Base-by-base conservation (phyloP, 176 grass and related monocot genomes). In the Aegilops speltoides region DNA sequence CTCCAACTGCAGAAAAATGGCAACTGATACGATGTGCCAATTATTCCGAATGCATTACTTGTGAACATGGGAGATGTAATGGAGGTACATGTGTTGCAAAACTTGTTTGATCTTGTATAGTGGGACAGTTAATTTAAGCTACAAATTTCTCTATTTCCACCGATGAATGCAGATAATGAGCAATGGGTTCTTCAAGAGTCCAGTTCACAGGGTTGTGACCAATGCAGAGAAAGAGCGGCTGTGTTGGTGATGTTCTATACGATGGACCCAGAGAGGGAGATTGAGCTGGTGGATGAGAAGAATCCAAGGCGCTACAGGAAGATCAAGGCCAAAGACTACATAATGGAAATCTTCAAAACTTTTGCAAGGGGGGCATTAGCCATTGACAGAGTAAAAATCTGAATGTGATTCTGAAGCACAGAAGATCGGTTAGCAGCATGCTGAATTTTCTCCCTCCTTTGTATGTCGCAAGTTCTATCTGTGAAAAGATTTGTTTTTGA, bases 181-280 rank as follows among this genome's bases (percentile, higher is more conserved):
- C 43, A 93, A 93, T 31, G 88, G 68, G 3, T 75, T 73, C 4
- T 93, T 82, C 61, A 88, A 89, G 69, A 93, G 88, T 28, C 85
- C 82, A 7, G 82, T 90, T 67, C 91, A 93, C 80, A 87, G 85
- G 34, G 91, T 90, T n/a, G 59, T 83, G n/a, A 74, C 86, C 20
- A 90, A 93, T 40, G 36, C 52, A 6, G 68, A 75, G 14, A 82
- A 80, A 65, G 78, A 80, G 78, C 60, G 78, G 36, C 37, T 40
- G 16, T 80, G 36, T 7, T 64, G 14, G 78, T 62, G 57, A 64
- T 80, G 78, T 80, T 80, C 23, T 80, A 80, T 26, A 16, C 22
- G 7, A 41, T 80, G 22, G 60, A 80, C 60, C 23, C 78, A 1
- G 78, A 80, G 23, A 80, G 38, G 60, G 60, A 65, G 36, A 80